Evolutionary conservation across 768 basidiomycete species (phyloP).

Genomic region (Suillus luteus): DNA sequence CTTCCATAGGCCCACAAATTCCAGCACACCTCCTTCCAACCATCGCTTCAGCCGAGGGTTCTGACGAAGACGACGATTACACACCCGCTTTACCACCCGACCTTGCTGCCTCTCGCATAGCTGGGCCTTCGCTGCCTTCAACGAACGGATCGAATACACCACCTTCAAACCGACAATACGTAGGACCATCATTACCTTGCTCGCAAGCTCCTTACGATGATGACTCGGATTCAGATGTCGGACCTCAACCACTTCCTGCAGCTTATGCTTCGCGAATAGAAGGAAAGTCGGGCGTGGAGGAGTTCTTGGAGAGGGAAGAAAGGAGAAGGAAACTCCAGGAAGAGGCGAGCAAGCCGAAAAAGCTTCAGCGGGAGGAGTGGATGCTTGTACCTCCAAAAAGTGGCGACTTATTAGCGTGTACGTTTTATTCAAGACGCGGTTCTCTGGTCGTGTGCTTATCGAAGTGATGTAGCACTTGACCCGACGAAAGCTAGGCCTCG

Average conservation of each 20-base stretch:
- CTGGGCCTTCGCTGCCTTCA: conserved; percentile 29
- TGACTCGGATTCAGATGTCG: conserved; percentile 78
- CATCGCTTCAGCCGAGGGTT: conserved; percentile 21
- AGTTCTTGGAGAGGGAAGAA: conserved; percentile 87
- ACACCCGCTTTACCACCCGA: conserved; percentile 77
- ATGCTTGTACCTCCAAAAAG: conserved; percentile 93
- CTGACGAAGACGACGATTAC: conserved; percentile 63
- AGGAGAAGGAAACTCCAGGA: conserved; percentile 70
- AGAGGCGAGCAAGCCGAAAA: conserved; percentile 80
- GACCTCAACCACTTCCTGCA: conserved; percentile 75
- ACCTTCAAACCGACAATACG: conserved; percentile 37
- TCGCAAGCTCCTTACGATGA: conserved; percentile 39
- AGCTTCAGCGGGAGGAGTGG: conserved; percentile 89
- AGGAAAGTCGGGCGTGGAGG: conserved; percentile 67
- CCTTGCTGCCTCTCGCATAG: conserved; percentile 47
- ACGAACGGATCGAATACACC: conserved; percentile 23
- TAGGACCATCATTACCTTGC: conserved; percentile 58
- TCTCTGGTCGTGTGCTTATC: not conserved
- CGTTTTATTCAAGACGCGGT: conserved; percentile 32
- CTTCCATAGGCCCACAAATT: conserved; percentile 57
- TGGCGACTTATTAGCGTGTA: conserved; percentile 77
- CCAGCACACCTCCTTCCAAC: conserved; percentile 47
- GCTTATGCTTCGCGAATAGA: conserved; percentile 30
- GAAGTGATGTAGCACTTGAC: conserved; percentile 65
- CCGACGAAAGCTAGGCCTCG: conserved; percentile 80